Base-by-base conservation (phyloP, 1,284 basidiomycete species). In the Ceratobasidium sp. region DNA sequence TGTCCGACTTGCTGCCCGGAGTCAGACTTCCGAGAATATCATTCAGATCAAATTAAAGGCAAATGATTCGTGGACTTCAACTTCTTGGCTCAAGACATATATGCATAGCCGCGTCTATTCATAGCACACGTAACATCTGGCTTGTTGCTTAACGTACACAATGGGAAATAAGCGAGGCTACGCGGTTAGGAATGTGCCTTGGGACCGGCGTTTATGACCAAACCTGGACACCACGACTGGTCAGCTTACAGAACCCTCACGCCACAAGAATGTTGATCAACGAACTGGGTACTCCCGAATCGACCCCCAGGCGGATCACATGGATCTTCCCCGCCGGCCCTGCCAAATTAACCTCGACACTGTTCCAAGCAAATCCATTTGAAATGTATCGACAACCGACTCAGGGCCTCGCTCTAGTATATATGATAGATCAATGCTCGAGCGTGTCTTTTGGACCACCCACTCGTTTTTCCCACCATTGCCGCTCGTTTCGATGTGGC, bases 401-500 rank as follows among this genome's bases (percentile, higher is more conserved):
- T 54, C 22, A 19, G 52, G 52, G n/a, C n/a, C 13, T 15, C 13
- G 32, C 29, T 29, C 56, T 3, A 13, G 15, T 62, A 62, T 43
- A 62, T 40, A 62, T 62, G 22, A 40, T 62, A 37, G 59, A 62
- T 62, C 59, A 19, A 40, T 22, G 22, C 34, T 1, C 46, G n/a
- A 8, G 11, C 8, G 8, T 15, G 51, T 22, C 59, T 34, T 49
- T 74, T 43, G 22, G 29, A 51, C 44, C 43, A 25, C 49, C 34
- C 44, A 46, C 61, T 37, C 43, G 34, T 17, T 19, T 22, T 34
- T 19, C 46, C 65, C 44, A 13, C 34, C 46, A 32, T 67, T 43
- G 25, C 22, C 46, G 19, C 25, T 25, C 25, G 9, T 34, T 19
- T n/a, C 34, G 46, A 74, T 74, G 71, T 74, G 71, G 71, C 71